Conservation (phyloP, 1,284 basidiomycete genomes). For the Erythrobasidium hasegawianum region DNA sequence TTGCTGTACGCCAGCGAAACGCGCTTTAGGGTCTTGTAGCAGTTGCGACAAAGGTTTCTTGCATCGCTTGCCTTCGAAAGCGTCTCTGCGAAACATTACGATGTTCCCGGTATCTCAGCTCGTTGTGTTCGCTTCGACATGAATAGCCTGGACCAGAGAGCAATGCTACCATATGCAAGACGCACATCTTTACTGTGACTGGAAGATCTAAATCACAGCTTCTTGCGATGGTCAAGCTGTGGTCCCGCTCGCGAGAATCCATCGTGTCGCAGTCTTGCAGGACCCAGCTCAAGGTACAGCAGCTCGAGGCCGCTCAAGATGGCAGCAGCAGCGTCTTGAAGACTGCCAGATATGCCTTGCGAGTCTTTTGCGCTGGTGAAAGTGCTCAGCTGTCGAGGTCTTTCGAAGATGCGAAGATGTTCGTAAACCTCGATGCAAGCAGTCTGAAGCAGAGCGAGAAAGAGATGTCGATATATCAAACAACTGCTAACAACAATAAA, state of each 20-base stretch:
- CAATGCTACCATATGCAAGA: slow-evolving; percentile 12
- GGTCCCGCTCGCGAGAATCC: slow-evolving; percentile 35
- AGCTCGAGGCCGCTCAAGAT: too few species aligned
- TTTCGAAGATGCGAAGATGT: too few species aligned
- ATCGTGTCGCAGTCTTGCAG: not conserved
- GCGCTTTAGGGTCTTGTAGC: slow-evolving; percentile 68
- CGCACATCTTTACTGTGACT: slow-evolving; percentile 71
- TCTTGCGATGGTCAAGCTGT: slow-evolving; percentile 70
- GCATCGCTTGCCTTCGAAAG: slow-evolving; percentile 74
- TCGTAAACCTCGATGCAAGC: too few species aligned
- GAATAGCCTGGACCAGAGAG: slow-evolving; percentile 15
- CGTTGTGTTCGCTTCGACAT: slow-evolving; percentile 14
- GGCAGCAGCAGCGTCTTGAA: too few species aligned
- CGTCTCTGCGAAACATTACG: slow-evolving; percentile 64
- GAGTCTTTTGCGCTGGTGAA: too few species aligned
- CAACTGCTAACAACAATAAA: too few species aligned
- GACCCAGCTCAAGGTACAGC: too few species aligned
- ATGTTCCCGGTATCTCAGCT: slow-evolving; percentile 34
- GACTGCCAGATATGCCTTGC: too few species aligned
- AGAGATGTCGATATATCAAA: too few species aligned
- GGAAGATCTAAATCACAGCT: slow-evolving; percentile 79
- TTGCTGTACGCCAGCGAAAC: slow-evolving; percentile 74
- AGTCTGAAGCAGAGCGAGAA: too few species aligned
- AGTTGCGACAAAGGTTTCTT: slow-evolving; percentile 65
- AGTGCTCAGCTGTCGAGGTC: too few species aligned